These are phyloP conservation scores for Sindora glabra DNA, from an alignment of 306 rosid genomes.

Conservation along the genomic window DNA sequence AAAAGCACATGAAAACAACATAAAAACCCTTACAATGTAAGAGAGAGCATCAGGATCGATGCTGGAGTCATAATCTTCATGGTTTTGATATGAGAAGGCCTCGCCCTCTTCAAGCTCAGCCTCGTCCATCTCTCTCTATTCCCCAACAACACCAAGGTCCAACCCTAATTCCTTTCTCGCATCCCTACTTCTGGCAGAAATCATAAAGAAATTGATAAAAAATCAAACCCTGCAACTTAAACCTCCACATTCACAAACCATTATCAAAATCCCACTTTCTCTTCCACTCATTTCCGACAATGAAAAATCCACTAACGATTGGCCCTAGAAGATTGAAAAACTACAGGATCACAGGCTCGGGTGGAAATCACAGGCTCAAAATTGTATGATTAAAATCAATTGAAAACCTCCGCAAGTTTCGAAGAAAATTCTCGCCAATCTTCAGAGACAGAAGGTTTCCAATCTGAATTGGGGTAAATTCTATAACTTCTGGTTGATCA, in stretches of 20 bases:
- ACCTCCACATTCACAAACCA: conserved; percentile 34
- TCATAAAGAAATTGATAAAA: conserved; percentile 33
- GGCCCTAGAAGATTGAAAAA: conserved; percentile 13
- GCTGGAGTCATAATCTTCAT: conserved; percentile 53
- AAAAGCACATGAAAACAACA: not conserved
- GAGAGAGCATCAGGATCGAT: conserved; percentile 83
- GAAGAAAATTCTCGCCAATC: not conserved
- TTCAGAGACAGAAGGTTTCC: conserved; percentile 10
- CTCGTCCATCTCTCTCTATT: conserved; percentile 75
- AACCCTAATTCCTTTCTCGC: conserved; percentile 68
- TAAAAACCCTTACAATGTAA: conserved; percentile 71
- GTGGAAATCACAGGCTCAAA: conserved; percentile 24
- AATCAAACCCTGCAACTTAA: conserved; percentile 42
- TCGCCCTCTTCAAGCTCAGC: conserved; percentile 98
- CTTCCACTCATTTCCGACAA: conserved; percentile 33
- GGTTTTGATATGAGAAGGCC: conserved; percentile 69
- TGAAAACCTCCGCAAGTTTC: not conserved
- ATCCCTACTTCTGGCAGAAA: conserved; percentile 72
- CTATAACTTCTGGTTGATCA: conserved; percentile 40
- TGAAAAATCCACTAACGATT: conserved; percentile 18
- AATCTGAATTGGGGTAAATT: conserved; percentile 20
- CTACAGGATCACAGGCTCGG: conserved; percentile 43
- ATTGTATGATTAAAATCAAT: not conserved
- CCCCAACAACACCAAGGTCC: conserved; percentile 38
- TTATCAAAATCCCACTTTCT: conserved; percentile 27